A percentile compares a stretch with the other conserved stretches of the same genome.
These are phyloP conservation scores for Stereum hirsutum DNA, from an alignment of 1,284 basidiomycete genomes.

Conservation along the genomic window DNA sequence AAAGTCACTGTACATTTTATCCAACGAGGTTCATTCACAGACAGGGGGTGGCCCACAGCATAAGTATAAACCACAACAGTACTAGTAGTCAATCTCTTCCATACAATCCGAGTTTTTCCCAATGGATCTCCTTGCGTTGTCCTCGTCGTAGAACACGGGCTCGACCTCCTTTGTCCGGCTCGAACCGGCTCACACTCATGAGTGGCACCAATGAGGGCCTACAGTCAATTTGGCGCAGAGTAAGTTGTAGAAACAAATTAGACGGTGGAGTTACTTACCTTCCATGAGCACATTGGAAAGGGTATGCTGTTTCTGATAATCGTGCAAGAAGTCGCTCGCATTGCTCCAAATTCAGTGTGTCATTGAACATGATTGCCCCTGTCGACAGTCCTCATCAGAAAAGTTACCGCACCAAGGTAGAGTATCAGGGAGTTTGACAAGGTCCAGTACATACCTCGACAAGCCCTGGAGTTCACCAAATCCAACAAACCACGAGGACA, in stretches of 20 bases:
- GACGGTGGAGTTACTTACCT: conserved; percentile 39
- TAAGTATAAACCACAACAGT: no score
- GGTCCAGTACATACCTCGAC: conserved; percentile 53
- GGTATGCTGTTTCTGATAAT: conserved; percentile 66
- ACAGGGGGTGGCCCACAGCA: no score
- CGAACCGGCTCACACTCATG: conserved; percentile 12
- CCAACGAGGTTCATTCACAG: no score
- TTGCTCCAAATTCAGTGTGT: conserved; percentile 59
- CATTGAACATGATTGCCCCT: conserved; percentile 98
- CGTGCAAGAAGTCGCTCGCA: conserved; percentile 61
- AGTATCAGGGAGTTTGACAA: conserved; percentile 3
- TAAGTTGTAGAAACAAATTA: not conserved
- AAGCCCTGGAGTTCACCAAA: conserved; percentile 87
- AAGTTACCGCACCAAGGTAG: not conserved
- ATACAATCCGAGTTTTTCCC: conserved; percentile 4
- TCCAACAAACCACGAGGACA: conserved; percentile 76
- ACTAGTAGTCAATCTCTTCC: no score
- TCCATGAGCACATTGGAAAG: conserved; percentile 94
- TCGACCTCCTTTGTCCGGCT: no score
- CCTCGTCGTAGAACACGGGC: no score
- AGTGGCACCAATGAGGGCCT: conserved; percentile 22
- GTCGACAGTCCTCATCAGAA: conserved; percentile 2
- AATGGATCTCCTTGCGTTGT: conserved; percentile 5
- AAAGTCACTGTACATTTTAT: no score
- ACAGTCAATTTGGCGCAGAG: not conserved